These are phyloP conservation scores for Monilinia fructicola DNA, from an alignment of 2,329 filamentous ascomycete species.

Conservation along the genomic window DNA sequence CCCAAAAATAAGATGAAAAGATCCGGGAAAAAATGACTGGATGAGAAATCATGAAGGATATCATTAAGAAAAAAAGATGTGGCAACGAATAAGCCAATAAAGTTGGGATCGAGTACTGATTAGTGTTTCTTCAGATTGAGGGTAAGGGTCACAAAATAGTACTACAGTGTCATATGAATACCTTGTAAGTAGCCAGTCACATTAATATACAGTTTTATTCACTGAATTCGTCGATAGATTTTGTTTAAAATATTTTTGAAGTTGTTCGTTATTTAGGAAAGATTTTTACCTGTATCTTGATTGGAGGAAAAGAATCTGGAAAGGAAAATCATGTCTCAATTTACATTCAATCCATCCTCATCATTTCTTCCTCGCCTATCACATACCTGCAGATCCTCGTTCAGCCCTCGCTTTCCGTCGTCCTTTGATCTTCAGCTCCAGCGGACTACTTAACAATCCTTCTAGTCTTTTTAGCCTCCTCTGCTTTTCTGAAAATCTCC, in stretches of 20 bases:
- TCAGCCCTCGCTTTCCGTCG: not conserved
- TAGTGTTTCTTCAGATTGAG: not conserved
- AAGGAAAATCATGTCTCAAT: not conserved
- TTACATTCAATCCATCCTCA: not conserved
- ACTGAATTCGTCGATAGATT: not conserved
- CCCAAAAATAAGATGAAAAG: not conserved
- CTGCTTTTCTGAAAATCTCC: no score
- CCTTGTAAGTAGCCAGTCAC: not conserved
- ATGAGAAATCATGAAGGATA: not conserved
- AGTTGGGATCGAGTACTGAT: not conserved
- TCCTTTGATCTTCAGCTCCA: not conserved
- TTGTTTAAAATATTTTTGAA: not conserved
- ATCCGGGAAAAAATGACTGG: not conserved
- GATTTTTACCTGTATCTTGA: not conserved
- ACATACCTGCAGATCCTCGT: not conserved
- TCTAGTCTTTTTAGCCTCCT: not conserved
- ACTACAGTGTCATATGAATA: not conserved
- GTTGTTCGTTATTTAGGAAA: not conserved
- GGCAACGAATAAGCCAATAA: not conserved
- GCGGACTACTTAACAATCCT: no score
- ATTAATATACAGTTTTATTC: not conserved
- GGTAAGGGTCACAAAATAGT: fast-evolving
- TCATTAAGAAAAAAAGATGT: no score
- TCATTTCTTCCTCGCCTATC: not conserved
- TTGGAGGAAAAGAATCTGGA: not conserved